Conservation (phyloP, 1,139 yeast genomes). For the Diutina siamensis region DNA sequence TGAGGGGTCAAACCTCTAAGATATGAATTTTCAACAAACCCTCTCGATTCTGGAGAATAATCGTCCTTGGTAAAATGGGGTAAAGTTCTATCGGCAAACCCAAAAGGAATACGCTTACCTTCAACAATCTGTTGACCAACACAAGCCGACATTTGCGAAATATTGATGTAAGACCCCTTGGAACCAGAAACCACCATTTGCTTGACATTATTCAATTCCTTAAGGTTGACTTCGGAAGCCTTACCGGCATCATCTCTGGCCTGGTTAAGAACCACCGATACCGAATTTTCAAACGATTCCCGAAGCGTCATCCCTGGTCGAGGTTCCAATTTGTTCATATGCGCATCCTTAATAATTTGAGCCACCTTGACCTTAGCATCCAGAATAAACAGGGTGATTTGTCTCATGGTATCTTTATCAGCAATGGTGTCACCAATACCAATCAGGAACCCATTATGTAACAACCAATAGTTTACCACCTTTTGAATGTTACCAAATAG, state of each 20-base stretch:
- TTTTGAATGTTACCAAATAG: conserved; percentile 89
- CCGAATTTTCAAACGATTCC: conserved; percentile 96
- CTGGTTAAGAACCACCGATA: conserved; percentile 87
- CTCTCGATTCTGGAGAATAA: conserved; percentile 95
- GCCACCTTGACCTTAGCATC: conserved; percentile 91
- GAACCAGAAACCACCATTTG: conserved; percentile 99
- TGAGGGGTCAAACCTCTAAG: conserved; percentile 97
- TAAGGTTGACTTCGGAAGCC: conserved; percentile 92
- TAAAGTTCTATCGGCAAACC: conserved; percentile 88
- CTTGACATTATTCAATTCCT: conserved; percentile 89
- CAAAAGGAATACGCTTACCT: conserved; percentile 98
- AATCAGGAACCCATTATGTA: conserved; percentile 94
- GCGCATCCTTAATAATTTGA: conserved; percentile 86
- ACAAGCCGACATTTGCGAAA: conserved; percentile 99
- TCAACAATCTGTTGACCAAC: conserved; percentile 99
- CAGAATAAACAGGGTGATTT: conserved; percentile 83
- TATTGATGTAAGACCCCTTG: conserved; percentile 96
- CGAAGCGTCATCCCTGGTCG: conserved; percentile 99
- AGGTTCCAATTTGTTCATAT: conserved; percentile 74
- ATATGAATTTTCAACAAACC: conserved; percentile 95
- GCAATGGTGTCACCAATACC: conserved; percentile 99
- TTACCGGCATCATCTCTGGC: conserved; percentile 99
- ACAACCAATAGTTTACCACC: conserved; percentile 91
- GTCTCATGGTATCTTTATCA: conserved; percentile 90
- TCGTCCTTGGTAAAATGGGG: conserved; percentile 99